Evolutionary conservation across 2,329 filamentous ascomycete genomes (phyloP).

Genomic region (Aspergillus sclerotialis): DNA sequence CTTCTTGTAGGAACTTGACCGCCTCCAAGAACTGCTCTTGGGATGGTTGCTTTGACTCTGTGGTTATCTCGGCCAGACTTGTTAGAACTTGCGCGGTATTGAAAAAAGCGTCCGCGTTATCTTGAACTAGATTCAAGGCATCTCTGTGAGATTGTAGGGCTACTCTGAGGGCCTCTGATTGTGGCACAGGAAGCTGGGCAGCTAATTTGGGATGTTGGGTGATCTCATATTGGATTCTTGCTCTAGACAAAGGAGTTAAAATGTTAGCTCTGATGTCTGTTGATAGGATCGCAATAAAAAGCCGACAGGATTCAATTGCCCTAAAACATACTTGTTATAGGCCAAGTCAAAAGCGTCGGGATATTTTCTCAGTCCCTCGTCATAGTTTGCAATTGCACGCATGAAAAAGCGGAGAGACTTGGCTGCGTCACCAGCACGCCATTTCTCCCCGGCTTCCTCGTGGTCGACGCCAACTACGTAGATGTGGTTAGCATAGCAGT

Average conservation of each 20-base stretch:
- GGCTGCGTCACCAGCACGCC: slow-evolving; percentile 61
- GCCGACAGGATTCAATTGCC: too few species aligned
- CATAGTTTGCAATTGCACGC: slow-evolving; percentile 60
- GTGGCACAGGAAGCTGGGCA: slow-evolving; percentile 49
- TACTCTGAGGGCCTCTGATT: slow-evolving; percentile 50
- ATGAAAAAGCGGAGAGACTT: slow-evolving; percentile 56
- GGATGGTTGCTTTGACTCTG: slow-evolving; percentile 44
- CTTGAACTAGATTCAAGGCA: slow-evolving; percentile 52
- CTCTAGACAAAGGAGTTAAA: slow-evolving; percentile 38
- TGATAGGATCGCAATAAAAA: too few species aligned
- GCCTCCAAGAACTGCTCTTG: slow-evolving; percentile 41
- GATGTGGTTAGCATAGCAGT: slow-evolving; percentile 2
- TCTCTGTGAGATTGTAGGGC: slow-evolving; percentile 59
- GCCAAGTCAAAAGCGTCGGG: slow-evolving; percentile 62
- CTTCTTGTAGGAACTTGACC: slow-evolving; percentile 51
- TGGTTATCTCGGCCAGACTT: slow-evolving; percentile 55
- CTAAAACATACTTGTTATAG: slow-evolving; percentile 60
- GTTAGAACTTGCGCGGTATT: slow-evolving; percentile 66
- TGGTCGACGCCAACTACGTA: slow-evolving; percentile 54
- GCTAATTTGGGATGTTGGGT: slow-evolving; percentile 59
- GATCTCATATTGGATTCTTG: slow-evolving; percentile 62
- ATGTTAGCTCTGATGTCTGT: too few species aligned
- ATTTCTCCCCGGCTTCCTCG: slow-evolving; percentile 68
- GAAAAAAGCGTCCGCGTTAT: slow-evolving; percentile 63
- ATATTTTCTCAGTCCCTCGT: slow-evolving; percentile 54